A percentile compares a stretch with the other conserved stretches of the same genome.
phyloP scores from a whole-genome alignment of 768 basidiomycete genomes.

The Pisolithus albus region DNA sequence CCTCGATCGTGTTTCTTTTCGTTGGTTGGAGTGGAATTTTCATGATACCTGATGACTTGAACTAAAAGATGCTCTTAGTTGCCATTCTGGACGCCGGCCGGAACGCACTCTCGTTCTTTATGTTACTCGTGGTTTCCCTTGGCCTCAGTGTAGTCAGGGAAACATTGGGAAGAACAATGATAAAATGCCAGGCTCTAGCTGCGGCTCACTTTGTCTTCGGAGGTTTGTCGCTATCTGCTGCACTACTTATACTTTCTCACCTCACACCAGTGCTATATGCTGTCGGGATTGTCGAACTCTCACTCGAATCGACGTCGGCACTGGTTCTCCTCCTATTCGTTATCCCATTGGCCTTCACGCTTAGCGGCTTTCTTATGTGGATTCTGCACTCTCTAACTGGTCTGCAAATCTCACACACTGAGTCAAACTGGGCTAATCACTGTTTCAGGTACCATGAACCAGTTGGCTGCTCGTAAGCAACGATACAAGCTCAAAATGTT shows the following conservation, averaged over 20 bases:
- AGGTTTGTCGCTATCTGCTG: constrained; percentile 44
- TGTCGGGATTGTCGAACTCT: constrained; percentile 89
- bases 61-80: constrained; percentile 39
- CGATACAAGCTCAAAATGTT: constrained; percentile 87
- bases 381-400: constrained; percentile 88
- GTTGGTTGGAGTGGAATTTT: constrained; percentile 52
- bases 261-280: constrained; percentile 72
- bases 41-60: not conserved
- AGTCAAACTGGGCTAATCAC: not conserved
- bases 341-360: constrained; percentile 87
- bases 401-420: constrained; percentile 22
- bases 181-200: constrained; percentile 74
- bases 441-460: constrained; percentile 71
- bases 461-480: constrained; percentile 82
- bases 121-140: constrained; percentile 87
- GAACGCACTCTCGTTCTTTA: constrained; percentile 92
- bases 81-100: constrained; percentile 93
- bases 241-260: constrained; percentile 6
- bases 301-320: constrained; percentile 85
- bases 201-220: constrained; percentile 89
- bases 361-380: constrained; percentile 96
- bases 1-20: constrained; percentile 86
- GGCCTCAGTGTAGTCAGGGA: constrained; percentile 91
- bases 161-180: constrained; percentile 78
- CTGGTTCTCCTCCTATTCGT: constrained; percentile 83